Evolutionary conservation across 768 basidiomycete species (phyloP), one percentile per base, ranked within the genome.

Genomic region (Roridomyces roridus): DNA sequence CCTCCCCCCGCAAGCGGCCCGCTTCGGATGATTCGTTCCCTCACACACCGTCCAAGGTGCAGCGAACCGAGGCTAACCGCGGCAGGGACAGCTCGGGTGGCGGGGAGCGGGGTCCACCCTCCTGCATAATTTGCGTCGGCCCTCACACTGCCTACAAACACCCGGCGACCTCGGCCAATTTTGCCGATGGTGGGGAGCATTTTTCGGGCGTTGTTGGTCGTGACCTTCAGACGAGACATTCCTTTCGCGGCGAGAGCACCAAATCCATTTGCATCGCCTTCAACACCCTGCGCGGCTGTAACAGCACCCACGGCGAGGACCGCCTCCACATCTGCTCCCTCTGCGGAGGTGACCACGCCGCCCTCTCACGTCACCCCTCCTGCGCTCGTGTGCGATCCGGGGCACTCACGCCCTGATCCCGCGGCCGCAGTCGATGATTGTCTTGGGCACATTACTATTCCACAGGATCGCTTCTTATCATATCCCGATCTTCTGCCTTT

Each of bases 251-350:
- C 10, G 5, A 44, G 1, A 3, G 34, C 1, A 8, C 36, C 18
- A 50, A 46, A 17, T 23, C 23, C 5, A 47, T 65, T 18, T 60
- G 56, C 35, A 43, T 46, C 31, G 9, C 18, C 1, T 65, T 20
- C 21, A 65, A 61, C 46, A 25, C 61, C 49, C 25, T 17, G 9
- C 15, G 31, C 0, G 12, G 15, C 24, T 60, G 59, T 24, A 31
- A 41, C 31, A 23, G 20, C 0, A n/a, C 26, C 1, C 61, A 63
- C 34, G 28, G 39, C 5, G 17, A n/a, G 10, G 50, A 50, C 6
- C 46, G 42, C n/a, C 23, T 58, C 43, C 65, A 66, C 40, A 25
- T 54, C 46, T 66, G 65, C 41, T 43, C 48, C 35, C 55, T 63
- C 9, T 63, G 62, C 36, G 57, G 65, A 2, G 50, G 49, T 3